Evolutionary conservation across 306 rosid genomes (phyloP).

Genomic region (Cucurbita pepo): DNA sequence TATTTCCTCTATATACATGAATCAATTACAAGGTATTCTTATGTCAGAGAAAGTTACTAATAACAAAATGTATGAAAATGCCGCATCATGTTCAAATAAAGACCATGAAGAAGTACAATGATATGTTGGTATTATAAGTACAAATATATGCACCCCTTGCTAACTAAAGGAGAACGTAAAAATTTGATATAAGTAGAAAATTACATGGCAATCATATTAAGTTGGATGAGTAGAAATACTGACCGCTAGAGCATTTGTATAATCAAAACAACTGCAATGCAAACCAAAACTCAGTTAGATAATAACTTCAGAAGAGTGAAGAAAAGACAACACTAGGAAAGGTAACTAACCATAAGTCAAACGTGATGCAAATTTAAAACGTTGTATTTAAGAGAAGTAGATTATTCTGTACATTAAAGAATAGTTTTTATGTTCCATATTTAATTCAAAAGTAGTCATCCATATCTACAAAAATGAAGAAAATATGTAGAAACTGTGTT

Average conservation of each 20-base stretch:
- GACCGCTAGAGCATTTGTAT: constrained; percentile 88
- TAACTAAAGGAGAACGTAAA: not conserved
- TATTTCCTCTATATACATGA: too few relatives aligned
- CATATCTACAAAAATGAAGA: not conserved
- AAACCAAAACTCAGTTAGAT: constrained; percentile 9
- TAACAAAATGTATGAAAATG: not conserved
- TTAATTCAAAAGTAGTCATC: not conserved
- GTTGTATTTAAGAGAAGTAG: not conserved
- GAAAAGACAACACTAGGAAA: not conserved
- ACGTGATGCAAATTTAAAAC: not conserved
- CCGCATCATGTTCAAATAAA: not conserved
- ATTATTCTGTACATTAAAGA: not conserved
- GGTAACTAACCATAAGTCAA: not conserved
- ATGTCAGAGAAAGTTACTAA: too few relatives aligned
- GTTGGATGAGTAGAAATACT: constrained; percentile 17
- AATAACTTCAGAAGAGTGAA: constrained; percentile 5
- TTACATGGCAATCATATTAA: constrained; percentile 3
- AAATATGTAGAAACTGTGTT: not conserved
- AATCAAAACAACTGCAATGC: constrained; percentile 79
- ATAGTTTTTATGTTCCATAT: not conserved
- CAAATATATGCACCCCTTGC: not conserved
- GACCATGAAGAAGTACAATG: not conserved
- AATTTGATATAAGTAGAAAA: constrained; percentile 1
- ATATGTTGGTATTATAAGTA: not conserved
- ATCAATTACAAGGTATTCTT: too few relatives aligned